These are phyloP conservation scores for Seiridium unicorne DNA, from an alignment of 2,329 filamentous ascomycete genomes.

Conservation along the genomic window DNA sequence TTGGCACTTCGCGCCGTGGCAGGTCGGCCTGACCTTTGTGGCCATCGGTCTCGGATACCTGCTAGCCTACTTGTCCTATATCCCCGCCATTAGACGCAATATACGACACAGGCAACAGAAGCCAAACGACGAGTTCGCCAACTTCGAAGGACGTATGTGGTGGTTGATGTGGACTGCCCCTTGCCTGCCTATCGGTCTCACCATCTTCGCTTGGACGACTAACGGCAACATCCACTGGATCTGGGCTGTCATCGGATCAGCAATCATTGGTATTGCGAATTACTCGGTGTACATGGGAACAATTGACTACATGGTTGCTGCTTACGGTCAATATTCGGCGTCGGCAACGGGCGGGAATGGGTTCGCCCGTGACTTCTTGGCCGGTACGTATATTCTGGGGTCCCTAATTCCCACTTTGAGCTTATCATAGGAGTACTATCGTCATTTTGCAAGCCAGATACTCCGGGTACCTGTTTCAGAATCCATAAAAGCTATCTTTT, in stretches of 20 bases:
- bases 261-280: slow-evolving; percentile 63
- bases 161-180: slow-evolving; percentile 60
- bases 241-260: slow-evolving; percentile 57
- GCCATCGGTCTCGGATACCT: slow-evolving; percentile 51
- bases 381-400: slow-evolving; percentile 36
- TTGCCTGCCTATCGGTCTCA: slow-evolving; percentile 57
- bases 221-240: slow-evolving; percentile 58
- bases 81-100: slow-evolving; percentile 43
- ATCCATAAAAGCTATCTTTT: no score
- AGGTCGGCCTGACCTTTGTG: slow-evolving; percentile 38
- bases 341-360: slow-evolving; percentile 68
- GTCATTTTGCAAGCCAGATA: no score
- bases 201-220: slow-evolving; percentile 63
- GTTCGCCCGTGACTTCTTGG: slow-evolving; percentile 63
- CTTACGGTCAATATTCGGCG: slow-evolving; percentile 64
- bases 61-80: slow-evolving; percentile 55
- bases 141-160: slow-evolving; percentile 59
- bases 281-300: slow-evolving; percentile 64
- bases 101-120: slow-evolving; percentile 39
- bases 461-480: no score
- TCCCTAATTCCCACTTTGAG: no score
- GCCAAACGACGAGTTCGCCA: slow-evolving; percentile 51
- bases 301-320: slow-evolving; percentile 67
- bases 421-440: no score
- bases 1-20: slow-evolving; percentile 50